Percentiles rank a stretch among this genome's conserved stretches.
Conservation (phyloP, 225 moss, liverwort and hornwort genomes). For the Physcomitrium patens region DNA sequence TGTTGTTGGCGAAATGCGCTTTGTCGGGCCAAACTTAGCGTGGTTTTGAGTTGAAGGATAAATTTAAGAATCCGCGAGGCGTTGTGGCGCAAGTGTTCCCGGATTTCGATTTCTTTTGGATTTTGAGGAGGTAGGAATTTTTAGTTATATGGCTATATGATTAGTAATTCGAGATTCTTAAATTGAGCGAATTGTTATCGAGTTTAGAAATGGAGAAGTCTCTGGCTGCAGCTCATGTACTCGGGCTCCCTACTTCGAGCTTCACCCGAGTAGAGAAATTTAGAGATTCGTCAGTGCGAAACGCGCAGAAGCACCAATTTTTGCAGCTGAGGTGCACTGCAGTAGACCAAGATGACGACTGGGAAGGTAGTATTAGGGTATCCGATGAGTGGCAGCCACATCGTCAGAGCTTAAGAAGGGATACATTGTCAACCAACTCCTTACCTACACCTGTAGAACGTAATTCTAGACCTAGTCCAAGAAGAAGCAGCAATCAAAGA, state of each 20-base stretch:
- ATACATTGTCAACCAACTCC: background rate
- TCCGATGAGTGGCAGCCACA: conserved; percentile 7
- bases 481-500: conserved; percentile 5
- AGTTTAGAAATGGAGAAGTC: background rate
- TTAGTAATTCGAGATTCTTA: background rate
- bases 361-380: conserved; percentile 29
- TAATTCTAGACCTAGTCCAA: background rate
- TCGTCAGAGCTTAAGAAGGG: conserved; percentile 15
- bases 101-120: background rate
- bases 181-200: background rate
- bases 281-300: conserved; percentile 12
- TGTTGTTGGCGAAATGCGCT: background rate
- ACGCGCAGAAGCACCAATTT: conserved; percentile 9
- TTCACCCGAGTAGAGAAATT: conserved; percentile 24
- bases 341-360: conserved; percentile 23
- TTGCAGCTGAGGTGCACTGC: conserved; percentile 24
- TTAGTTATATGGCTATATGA: background rate
- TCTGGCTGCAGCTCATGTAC: background rate
- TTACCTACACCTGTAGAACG: background rate
- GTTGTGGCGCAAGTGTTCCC: background rate
- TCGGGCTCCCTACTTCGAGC: background rate
- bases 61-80: background rate
- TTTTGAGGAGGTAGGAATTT: background rate
- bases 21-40: background rate
- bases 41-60: background rate